phyloP scores from a whole-genome alignment of 73 alveolate genomes.

The Paramecium bursaria region DNA sequence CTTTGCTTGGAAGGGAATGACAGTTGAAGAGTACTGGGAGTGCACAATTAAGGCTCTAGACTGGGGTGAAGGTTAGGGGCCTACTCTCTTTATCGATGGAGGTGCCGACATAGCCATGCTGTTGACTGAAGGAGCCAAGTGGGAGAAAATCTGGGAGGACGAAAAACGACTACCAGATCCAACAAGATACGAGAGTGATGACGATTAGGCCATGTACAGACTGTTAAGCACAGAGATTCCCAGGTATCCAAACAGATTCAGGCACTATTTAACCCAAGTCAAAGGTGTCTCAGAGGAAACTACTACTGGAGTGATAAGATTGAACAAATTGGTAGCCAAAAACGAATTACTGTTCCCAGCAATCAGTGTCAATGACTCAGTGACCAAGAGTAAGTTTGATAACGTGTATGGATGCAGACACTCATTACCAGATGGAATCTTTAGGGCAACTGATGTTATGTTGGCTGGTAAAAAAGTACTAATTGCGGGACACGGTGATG shows the following conservation, averaged over 20 bases:
- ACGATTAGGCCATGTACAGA: slow-evolving; percentile 81
- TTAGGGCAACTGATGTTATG: slow-evolving; percentile 99
- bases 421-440: slow-evolving; percentile 96
- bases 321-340: slow-evolving; percentile 84
- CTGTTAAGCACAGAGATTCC: slow-evolving; percentile 84
- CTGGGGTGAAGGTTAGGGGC: slow-evolving; percentile 94
- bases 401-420: slow-evolving; percentile 97
- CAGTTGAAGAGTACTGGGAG: slow-evolving; percentile 96
- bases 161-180: slow-evolving; percentile 72
- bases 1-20: slow-evolving; percentile 97
- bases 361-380: slow-evolving; percentile 96
- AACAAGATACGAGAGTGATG: slow-evolving; percentile 74
- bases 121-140: slow-evolving; percentile 92
- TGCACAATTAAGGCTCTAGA: slow-evolving; percentile 90
- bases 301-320: slow-evolving; percentile 98
- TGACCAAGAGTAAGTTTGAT: slow-evolving; percentile 96
- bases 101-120: slow-evolving; percentile 98
- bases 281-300: slow-evolving; percentile 97
- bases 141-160: slow-evolving; percentile 82
- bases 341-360: slow-evolving; percentile 93
- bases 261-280: slow-evolving; percentile 83
- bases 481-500: slow-evolving; percentile 97
- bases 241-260: slow-evolving; percentile 88
- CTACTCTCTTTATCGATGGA: slow-evolving; percentile 93
- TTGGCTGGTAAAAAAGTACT: slow-evolving; percentile 95